Percentiles rank a stretch among this genome's conserved stretches.
phyloP scores from a whole-genome alignment of 1,284 basidiomycete species.

The Neotropicomus parvogracilis region DNA sequence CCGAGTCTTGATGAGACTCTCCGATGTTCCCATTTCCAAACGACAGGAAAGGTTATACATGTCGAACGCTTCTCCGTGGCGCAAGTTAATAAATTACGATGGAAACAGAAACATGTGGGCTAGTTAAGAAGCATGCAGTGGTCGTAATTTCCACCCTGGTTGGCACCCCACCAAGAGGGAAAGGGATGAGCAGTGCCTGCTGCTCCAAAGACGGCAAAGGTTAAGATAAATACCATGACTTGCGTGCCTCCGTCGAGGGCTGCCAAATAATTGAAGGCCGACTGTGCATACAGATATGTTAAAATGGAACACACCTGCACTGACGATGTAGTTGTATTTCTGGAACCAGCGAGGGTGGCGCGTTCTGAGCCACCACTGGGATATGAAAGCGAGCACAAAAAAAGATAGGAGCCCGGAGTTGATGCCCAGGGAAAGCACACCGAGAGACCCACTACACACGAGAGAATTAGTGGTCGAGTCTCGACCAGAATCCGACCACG shows the following conservation, averaged over 20 bases:
- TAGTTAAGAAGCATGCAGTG: slow-evolving; percentile 18
- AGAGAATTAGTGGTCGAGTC: not conserved
- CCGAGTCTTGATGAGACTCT: too few species aligned
- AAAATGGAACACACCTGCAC: slow-evolving; percentile 36
- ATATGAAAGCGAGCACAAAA: slow-evolving; percentile 49
- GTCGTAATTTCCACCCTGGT: slow-evolving; percentile 37
- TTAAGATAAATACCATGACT: slow-evolving; percentile 68
- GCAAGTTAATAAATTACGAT: too few species aligned
- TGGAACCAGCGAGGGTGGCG: slow-evolving; percentile 55
- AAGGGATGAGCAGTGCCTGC: slow-evolving; percentile 53
- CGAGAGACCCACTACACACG: slow-evolving; percentile 32
- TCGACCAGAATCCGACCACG: not conserved
- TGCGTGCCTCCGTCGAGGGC: slow-evolving; percentile 63
- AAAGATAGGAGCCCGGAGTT: slow-evolving; percentile 39
- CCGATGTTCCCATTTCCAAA: too few species aligned
- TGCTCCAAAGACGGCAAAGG: slow-evolving; percentile 71
- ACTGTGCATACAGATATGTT: not conserved
- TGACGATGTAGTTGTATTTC: slow-evolving; percentile 48
- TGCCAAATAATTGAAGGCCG: not conserved
- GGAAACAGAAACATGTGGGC: too few species aligned
- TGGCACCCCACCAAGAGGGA: slow-evolving; percentile 58
- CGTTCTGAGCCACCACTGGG: slow-evolving; percentile 57
- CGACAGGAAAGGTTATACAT: too few species aligned
- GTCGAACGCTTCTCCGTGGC: too few species aligned
- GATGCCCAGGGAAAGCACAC: slow-evolving; percentile 45